phyloP scores from a whole-genome alignment of 2,329 filamentous ascomycete genomes.

The Trichothecium sympodiale region DNA sequence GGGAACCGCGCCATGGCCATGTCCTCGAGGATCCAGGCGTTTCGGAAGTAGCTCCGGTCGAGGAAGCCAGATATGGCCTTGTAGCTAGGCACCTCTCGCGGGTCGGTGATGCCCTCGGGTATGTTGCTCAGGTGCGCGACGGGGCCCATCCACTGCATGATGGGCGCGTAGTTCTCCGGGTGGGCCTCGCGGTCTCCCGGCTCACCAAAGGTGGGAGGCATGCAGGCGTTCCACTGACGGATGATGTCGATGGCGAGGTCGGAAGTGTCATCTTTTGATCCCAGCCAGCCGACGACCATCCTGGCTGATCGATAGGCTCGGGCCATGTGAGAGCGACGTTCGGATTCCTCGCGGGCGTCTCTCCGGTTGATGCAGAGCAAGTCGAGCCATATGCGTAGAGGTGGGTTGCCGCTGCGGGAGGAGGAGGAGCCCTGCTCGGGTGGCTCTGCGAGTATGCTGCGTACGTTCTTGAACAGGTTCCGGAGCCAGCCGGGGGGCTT shows the following conservation, averaged over 20 bases:
- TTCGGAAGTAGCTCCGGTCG: slow-evolving; percentile 20
- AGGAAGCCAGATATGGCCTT: slow-evolving; percentile 16
- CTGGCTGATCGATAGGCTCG: slow-evolving; percentile 17
- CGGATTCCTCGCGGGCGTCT: slow-evolving; percentile 16
- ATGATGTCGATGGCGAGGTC: slow-evolving; percentile 14
- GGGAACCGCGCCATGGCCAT: slow-evolving; percentile 20
- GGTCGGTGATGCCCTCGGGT: slow-evolving; percentile 11
- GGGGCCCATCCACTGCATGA: slow-evolving; percentile 16
- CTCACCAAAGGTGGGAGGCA: slow-evolving; percentile 20
- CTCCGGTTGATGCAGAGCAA: slow-evolving; percentile 16
- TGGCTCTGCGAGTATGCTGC: slow-evolving; percentile 6
- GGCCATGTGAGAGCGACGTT: slow-evolving; percentile 16
- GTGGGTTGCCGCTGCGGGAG: not conserved
- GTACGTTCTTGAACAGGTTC: slow-evolving; percentile 8
- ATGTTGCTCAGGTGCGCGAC: slow-evolving; percentile 13
- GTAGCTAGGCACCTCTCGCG: slow-evolving; percentile 12
- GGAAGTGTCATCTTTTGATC: slow-evolving; percentile 16
- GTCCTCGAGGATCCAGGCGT: slow-evolving; percentile 25
- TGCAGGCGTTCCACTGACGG: slow-evolving; percentile 16
- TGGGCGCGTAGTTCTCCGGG: slow-evolving; percentile 21
- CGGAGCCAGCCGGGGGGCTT: slow-evolving; percentile 11
- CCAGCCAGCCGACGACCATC: slow-evolving; percentile 22
- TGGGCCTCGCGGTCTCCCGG: slow-evolving; percentile 19
- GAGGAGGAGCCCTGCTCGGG: slow-evolving; percentile 3
- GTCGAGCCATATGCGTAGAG: slow-evolving; percentile 19